These are phyloP conservation scores for Powellomyces hirtus DNA, from an alignment of 192 early-diverging fungal species.

Conservation along the genomic window DNA sequence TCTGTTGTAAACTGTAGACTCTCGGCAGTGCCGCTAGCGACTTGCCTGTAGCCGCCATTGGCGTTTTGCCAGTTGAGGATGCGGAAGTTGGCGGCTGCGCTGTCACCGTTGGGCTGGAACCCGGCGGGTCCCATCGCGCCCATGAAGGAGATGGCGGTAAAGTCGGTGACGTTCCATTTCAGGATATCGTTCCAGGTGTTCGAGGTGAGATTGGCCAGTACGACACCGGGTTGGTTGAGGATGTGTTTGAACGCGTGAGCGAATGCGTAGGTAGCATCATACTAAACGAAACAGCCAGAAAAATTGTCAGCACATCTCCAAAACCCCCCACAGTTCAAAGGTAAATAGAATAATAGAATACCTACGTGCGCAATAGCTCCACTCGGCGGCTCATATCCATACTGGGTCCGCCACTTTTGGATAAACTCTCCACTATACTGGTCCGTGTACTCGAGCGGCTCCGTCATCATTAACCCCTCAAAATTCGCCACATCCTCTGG, in stretches of 20 bases:
- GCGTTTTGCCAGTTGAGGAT: too few species aligned
- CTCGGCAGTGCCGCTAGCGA: too few species aligned
- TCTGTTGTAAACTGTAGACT: too few species aligned
- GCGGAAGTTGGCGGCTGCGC: background rate
- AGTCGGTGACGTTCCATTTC: constrained; percentile 11
- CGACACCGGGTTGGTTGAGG: background rate
- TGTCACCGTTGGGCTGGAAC: constrained; percentile 17
- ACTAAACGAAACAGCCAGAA: constrained; percentile 1
- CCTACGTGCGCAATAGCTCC: constrained; percentile 2
- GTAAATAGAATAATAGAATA: background rate
- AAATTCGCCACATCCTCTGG: background rate
- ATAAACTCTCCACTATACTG: background rate
- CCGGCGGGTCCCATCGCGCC: constrained; percentile 12
- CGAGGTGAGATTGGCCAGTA: constrained; percentile 1
- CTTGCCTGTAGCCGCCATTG: too few species aligned
- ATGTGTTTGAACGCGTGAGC: constrained; percentile 22
- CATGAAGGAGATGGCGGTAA: constrained; percentile 6
- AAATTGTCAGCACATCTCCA: background rate
- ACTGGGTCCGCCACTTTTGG: background rate
- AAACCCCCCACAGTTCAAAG: background rate
- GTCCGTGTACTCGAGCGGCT: constrained; percentile 10
- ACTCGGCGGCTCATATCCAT: background rate
- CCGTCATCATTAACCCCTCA: constrained; percentile 15
- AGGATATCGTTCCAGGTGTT: constrained; percentile 4
- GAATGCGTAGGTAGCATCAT: constrained; percentile 21